Base-by-base conservation (phyloP, 164 flowering plant genomes). In the Amborella trichopoda region DNA sequence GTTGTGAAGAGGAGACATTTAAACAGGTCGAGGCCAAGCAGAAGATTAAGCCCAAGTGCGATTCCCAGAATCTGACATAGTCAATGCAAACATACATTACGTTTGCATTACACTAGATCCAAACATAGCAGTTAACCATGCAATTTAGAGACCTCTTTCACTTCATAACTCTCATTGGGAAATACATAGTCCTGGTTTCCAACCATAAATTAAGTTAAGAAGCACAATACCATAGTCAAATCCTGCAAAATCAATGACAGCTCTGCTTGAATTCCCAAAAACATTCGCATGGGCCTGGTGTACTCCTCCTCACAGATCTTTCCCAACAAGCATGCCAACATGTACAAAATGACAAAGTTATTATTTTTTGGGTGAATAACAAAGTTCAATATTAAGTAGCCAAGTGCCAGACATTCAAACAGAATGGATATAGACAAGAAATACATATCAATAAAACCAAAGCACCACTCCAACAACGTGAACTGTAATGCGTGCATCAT, bases 271-370 rank as follows among this genome's bases (percentile, higher is more conserved):
- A 80, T 59, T 64, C 95, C 96, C 53, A 93, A 58, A 30, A 80
- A 52, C 33, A 79, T 42, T 70, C 94, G 78, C 14, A 76, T 80
- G 40, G 51, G 53, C 50, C 61, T 72, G 51, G 70, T 81, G 56
- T 93, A 93, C 69, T 93, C 96, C 51, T 73, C 75, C 25, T 70
- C 64, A 76, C 89, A 93, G 44, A 93, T 82, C 99, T 91, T 38
- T 62, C 24, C 45, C 39, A 67, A 46, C 45, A 62, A 2, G 30
- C 32, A 27, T n/a, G 8, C 16, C 16, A 38, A 38, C 6, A 16
- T 11, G 20, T 16, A 19, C 14, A 33, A 38, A 28, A 20, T 40
- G 28, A 46, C 0, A 49, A 2, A 43, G 52, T 0, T 2, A 45
- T n/a, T n/a, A n/a, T n/a, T n/a, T n/a, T n/a, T n/a, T n/a, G n/a